These are phyloP conservation scores for Solanum okadae DNA, from an alignment of 257 asterid species.

Conservation along the genomic window DNA sequence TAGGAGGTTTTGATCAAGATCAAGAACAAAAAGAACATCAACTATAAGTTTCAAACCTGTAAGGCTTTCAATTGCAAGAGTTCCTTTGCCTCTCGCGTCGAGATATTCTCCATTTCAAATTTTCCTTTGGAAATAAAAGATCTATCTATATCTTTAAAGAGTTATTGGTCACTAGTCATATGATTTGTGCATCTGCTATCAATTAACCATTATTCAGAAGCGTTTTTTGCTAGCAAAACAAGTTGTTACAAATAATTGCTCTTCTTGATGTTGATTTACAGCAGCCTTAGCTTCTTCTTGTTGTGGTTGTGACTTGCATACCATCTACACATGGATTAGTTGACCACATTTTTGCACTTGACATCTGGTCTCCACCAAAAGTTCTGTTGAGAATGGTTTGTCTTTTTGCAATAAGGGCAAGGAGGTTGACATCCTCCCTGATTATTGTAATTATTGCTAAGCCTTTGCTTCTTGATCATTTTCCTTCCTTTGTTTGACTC, in stretches of 20 bases:
- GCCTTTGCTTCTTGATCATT: neutral
- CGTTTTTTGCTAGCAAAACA: neutral
- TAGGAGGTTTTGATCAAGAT: neutral
- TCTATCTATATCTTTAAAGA: neutral
- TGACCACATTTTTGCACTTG: neutral
- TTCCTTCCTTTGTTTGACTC: neutral
- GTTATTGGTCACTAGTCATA: neutral
- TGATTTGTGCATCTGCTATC: neutral
- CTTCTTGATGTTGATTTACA: neutral
- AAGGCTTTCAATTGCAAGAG: too few relatives aligned
- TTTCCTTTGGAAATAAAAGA: neutral
- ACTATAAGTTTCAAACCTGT: neutral
- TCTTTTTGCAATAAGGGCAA: neutral
- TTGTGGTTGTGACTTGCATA: neutral
- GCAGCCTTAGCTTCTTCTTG: neutral
- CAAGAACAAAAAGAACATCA: neutral
- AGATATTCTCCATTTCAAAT: too few relatives aligned
- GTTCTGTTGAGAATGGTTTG: neutral
- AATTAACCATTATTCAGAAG: neutral
- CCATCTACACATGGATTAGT: neutral
- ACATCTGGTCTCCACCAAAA: neutral
- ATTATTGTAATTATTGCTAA: neutral
- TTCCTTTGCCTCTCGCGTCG: too few relatives aligned
- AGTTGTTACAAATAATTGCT: neutral
- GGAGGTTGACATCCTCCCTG: neutral